Evolutionary conservation across 2,329 filamentous ascomycete species (phyloP).

Genomic region (Fusarium gaditjirri): DNA sequence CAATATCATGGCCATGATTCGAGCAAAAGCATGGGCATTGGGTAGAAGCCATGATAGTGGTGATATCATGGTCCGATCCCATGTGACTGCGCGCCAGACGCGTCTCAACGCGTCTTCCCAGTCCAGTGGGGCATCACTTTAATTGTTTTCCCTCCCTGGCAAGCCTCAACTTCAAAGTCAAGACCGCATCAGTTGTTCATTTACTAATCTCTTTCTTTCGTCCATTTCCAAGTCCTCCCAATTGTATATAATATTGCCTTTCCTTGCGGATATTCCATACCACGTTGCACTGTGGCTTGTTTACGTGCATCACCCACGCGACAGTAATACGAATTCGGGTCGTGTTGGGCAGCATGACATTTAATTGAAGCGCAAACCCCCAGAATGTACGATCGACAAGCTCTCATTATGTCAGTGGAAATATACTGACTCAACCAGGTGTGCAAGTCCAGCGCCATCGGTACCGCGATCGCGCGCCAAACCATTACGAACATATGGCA

Average conservation of each 20-base stretch:
- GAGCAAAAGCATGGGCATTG: not conserved
- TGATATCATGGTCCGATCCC: conserved; percentile 29
- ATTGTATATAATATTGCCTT: not conserved
- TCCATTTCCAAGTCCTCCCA: not conserved
- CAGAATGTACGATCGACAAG: not conserved
- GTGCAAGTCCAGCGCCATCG: conserved; percentile 43
- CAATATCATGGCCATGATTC: not conserved
- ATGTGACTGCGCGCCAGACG: conserved; percentile 36
- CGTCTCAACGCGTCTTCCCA: conserved; percentile 27
- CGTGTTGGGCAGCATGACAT: conserved; percentile 7
- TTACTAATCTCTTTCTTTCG: not conserved
- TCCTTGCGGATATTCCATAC: too few species aligned
- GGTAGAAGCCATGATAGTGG: not conserved
- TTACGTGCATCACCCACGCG: not conserved
- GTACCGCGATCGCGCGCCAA: conserved; percentile 47
- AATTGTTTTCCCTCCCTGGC: not conserved
- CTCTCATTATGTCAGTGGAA: fast-evolving
- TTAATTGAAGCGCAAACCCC: not conserved
- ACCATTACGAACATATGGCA: conserved; percentile 55
- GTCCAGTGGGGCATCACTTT: conserved; percentile 18
- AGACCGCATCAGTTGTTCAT: not conserved
- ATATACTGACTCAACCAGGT: conserved; percentile 41
- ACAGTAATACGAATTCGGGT: not conserved
- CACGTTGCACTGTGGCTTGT: fast-evolving
- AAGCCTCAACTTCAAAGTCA: not conserved